A percentile compares a stretch with the other conserved stretches of the same genome.
Evolutionary conservation across 2,329 filamentous ascomycete genomes (phyloP).

Genomic region (Ceratocystis colombiana): DNA sequence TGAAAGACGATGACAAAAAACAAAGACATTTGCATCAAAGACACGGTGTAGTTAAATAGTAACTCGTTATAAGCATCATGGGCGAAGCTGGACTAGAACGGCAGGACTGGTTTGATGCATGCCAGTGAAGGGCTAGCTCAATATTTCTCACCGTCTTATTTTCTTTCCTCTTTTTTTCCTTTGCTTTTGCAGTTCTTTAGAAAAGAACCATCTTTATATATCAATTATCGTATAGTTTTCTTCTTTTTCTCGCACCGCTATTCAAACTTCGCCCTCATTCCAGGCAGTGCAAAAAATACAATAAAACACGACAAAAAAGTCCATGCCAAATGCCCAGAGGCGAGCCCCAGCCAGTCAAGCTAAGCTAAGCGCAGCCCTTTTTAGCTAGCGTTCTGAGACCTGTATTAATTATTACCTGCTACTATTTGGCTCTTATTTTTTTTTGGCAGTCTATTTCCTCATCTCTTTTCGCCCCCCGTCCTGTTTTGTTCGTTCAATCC

Average conservation of each 20-base stretch:
- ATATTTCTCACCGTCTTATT: constrained; percentile 12
- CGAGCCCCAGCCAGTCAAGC: constrained; percentile 14
- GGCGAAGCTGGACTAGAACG: background rate
- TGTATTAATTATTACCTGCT: constrained; percentile 13
- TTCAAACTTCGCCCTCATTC: constrained; percentile 2
- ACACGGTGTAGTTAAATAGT: no score
- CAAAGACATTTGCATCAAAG: no score
- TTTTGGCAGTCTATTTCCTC: constrained; percentile 5
- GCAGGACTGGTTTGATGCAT: constrained; percentile 13
- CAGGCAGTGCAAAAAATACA: background rate
- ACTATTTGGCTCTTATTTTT: constrained; percentile 11
- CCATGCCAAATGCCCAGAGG: constrained; percentile 13
- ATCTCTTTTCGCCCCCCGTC: background rate
- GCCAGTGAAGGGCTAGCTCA: background rate
- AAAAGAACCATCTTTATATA: background rate
- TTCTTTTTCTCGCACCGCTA: constrained; percentile 2
- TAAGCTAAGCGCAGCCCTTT: constrained; percentile 15
- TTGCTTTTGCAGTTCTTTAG: background rate
- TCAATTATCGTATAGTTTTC: background rate
- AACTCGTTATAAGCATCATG: constrained; percentile 1
- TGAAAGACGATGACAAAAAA: no score
- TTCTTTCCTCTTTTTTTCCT: background rate
- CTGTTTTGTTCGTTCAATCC: constrained; percentile 11
- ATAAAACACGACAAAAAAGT: constrained; percentile 16
- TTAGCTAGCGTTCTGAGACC: constrained; percentile 12